These are phyloP conservation scores for Capsicum rhomboideum DNA, from an alignment of 257 asterid species.

Conservation along the genomic window DNA sequence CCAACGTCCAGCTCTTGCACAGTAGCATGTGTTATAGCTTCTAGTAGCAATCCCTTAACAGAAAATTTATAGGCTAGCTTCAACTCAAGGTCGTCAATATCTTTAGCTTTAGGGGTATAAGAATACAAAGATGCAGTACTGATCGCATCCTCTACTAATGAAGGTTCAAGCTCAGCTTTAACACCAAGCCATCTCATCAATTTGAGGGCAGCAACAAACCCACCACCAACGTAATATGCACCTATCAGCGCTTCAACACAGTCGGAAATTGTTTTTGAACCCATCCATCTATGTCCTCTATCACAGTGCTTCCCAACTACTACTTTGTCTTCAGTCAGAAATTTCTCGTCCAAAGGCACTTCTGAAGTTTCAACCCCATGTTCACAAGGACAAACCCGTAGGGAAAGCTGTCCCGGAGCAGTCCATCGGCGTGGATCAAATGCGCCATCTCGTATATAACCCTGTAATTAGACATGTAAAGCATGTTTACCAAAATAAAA, in stretches of 20 bases:
- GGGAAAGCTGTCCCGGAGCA: constrained; percentile 83
- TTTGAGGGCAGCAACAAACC: constrained; percentile 55
- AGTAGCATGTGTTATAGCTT: constrained; percentile 79
- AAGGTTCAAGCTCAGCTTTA: constrained; percentile 43
- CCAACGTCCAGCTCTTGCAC: constrained; percentile 31
- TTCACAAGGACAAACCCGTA: constrained; percentile 57
- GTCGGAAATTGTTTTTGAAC: constrained; percentile 82
- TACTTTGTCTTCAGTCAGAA: constrained; percentile 42
- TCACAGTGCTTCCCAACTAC: constrained; percentile 76
- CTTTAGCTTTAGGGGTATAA: constrained; percentile 44
- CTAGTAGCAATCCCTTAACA: constrained; percentile 75
- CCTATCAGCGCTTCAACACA: constrained; percentile 95
- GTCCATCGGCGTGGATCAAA: constrained; percentile 87
- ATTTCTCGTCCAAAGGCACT: constrained; percentile 61
- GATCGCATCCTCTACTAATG: constrained; percentile 54
- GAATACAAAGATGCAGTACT: constrained; percentile 51
- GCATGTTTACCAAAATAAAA: too few relatives aligned
- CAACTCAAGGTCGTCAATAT: constrained; percentile 46
- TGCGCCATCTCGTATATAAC: constrained; percentile 63
- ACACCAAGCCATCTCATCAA: constrained; percentile 90
- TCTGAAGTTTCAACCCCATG: constrained; percentile 59
- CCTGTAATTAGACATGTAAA: constrained; percentile 27
- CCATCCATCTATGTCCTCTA: constrained; percentile 90
- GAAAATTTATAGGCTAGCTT: constrained; percentile 57
- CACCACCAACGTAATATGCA: constrained; percentile 88